Percentiles rank a stretch among this genome's conserved stretches.
Conservation (phyloP, 306 rosid genomes). For the Sicyos baderoa region DNA sequence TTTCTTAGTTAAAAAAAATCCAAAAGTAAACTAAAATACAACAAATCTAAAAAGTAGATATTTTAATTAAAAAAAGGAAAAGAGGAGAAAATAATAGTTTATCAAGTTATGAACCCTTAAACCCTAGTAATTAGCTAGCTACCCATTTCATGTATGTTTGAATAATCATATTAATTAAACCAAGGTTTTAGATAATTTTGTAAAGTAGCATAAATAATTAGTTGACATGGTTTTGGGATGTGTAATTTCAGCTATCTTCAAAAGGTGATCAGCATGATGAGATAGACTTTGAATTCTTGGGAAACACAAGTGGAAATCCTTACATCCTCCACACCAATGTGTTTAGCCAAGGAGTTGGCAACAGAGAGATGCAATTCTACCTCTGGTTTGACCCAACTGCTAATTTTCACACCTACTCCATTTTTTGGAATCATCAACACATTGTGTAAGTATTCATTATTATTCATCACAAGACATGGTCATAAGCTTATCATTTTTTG, state of each 20-base stretch:
- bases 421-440: conserved; percentile 51
- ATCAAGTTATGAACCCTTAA: background rate
- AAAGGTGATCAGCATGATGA: conserved; percentile 32
- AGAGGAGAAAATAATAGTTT: too few species aligned
- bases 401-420: conserved; percentile 55
- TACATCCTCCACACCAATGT: conserved; percentile 57
- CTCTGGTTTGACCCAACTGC: conserved; percentile 72
- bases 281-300: conserved; percentile 65
- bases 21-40: too few species aligned
- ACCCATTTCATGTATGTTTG: background rate
- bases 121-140: background rate
- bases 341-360: conserved; percentile 51
- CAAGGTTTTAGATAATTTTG: background rate
- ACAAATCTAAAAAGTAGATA: too few species aligned
- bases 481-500: too few species aligned
- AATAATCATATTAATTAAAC: background rate
- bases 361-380: conserved; percentile 58
- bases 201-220: background rate
- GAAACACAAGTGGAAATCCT: conserved; percentile 61
- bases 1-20: background rate
- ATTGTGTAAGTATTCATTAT: conserved; percentile 34
- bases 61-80: too few species aligned
- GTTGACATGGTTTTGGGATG: background rate
- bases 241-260: conserved; percentile 14
- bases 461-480: too few species aligned